These are phyloP conservation scores for Castanea crenata DNA, from an alignment of 306 rosid genomes.

Conservation along the genomic window DNA sequence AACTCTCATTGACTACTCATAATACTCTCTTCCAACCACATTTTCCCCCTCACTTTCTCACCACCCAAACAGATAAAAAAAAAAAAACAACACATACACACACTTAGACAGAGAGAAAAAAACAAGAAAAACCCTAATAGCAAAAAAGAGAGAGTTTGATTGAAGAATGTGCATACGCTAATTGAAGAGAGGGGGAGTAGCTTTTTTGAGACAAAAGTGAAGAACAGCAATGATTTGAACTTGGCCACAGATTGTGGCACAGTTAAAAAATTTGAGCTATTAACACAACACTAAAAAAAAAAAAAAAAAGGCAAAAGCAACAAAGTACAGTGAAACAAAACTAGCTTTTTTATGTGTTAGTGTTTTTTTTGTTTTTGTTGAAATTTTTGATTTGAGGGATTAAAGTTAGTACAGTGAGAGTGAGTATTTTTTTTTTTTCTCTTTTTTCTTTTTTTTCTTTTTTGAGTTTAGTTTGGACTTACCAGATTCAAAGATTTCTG, in stretches of 20 bases:
- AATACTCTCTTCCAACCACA: conserved; percentile 32
- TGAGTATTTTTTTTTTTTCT: not conserved
- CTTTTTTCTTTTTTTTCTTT: not conserved
- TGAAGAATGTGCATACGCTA: conserved; percentile 33
- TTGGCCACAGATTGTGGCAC: conserved; percentile 73
- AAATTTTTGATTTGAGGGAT: conserved; percentile 19
- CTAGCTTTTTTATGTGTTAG: not conserved
- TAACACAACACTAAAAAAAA: not conserved
- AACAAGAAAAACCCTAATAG: conserved; percentile 51
- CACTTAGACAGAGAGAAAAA: not conserved
- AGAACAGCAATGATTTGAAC: conserved; percentile 65
- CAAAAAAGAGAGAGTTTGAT: conserved; percentile 25
- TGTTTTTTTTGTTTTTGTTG: not conserved
- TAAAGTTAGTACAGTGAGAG: conserved; percentile 25
- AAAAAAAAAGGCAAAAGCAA: not conserved
- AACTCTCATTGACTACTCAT: conserved; percentile 23
- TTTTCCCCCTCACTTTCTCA: conserved; percentile 34
- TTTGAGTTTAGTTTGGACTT: conserved; percentile 9
- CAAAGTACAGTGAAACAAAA: conserved; percentile 31
- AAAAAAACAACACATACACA: too few species aligned
- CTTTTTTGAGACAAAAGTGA: conserved; percentile 81
- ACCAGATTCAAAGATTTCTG: conserved; percentile 38
- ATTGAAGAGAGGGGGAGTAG: conserved; percentile 45
- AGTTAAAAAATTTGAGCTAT: conserved; percentile 50
- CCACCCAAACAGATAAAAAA: conserved; percentile 21